Conservation (phyloP, 495 filamentous ascomycete genomes). For the Tuber microsphaerosporum region DNA sequence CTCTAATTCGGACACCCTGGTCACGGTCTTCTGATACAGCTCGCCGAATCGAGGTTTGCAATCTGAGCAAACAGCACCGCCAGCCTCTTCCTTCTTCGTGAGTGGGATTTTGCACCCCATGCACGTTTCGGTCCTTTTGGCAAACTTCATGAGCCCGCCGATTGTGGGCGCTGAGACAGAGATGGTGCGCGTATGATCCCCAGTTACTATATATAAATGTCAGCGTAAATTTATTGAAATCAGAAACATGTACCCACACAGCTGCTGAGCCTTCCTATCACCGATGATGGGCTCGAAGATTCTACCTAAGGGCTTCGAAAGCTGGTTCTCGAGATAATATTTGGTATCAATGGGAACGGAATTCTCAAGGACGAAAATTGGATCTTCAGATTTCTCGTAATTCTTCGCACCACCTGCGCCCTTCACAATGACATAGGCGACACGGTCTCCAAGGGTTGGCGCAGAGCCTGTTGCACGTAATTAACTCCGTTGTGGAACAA, state of each 20-base stretch:
- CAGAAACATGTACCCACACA: slow-evolving; percentile 44
- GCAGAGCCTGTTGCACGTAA: slow-evolving; percentile 55
- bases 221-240: not conserved
- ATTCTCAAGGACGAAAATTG: slow-evolving; percentile 92
- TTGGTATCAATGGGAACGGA: slow-evolving; percentile 97
- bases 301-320: slow-evolving; percentile 82
- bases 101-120: slow-evolving; percentile 98
- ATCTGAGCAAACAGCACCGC: slow-evolving; percentile 79
- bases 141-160: slow-evolving; percentile 95
- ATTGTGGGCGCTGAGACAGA: slow-evolving; percentile 80
- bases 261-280: slow-evolving; percentile 73
- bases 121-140: slow-evolving; percentile 94
- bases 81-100: slow-evolving; percentile 64
- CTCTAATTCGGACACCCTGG: slow-evolving; percentile 81
- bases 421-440: slow-evolving; percentile 97
- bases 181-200: slow-evolving; percentile 87
- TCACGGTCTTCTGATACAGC: slow-evolving; percentile 83
- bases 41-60: slow-evolving; percentile 81
- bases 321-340: slow-evolving; percentile 98
- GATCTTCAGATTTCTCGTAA: slow-evolving; percentile 93
- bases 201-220: slow-evolving; percentile 49
- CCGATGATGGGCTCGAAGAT: slow-evolving; percentile 98
- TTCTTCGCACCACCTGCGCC: slow-evolving; percentile 80
- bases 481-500: not conserved
- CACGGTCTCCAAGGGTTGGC: slow-evolving; percentile 88